A percentile compares a stretch with the other conserved stretches of the same genome.
phyloP scores from a whole-genome alignment of 768 basidiomycete species.

The Termitomyces sp. region DNA sequence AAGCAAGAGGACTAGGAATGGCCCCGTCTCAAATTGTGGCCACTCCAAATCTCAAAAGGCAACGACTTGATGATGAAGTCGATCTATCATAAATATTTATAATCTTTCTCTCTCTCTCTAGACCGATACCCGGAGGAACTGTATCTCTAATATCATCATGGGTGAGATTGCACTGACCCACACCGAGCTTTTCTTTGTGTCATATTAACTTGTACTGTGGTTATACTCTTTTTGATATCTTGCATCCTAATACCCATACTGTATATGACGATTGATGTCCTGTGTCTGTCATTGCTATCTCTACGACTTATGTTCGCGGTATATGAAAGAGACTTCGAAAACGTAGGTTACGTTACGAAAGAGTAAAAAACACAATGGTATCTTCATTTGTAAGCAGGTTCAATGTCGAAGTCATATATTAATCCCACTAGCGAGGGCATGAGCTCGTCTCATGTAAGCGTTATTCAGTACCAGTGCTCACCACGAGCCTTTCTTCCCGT shows the following conservation, averaged over 20 bases:
- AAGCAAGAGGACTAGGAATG: constrained; percentile 69
- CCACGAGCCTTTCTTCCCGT: constrained; percentile 26
- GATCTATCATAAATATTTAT: constrained; percentile 18
- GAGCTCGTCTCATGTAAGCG: constrained; percentile 8
- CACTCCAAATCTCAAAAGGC: constrained; percentile 14
- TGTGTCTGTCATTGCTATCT: background rate
- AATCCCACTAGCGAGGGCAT: constrained; percentile 17
- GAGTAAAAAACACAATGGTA: background rate
- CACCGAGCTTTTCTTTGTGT: constrained; percentile 9
- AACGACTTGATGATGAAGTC: constrained; percentile 40
- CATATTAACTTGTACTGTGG: constrained; percentile 16
- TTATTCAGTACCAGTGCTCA: constrained; percentile 13
- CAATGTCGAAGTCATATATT: background rate
- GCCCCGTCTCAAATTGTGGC: constrained; percentile 2
- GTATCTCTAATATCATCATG: constrained; percentile 18
- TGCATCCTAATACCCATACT: constrained; percentile 14
- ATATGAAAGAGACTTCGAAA: background rate
- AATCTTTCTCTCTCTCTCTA: constrained; percentile 5
- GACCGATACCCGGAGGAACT: constrained; percentile 16
- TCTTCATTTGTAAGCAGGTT: background rate
- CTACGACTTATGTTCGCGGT: background rate
- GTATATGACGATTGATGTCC: constrained; percentile 10
- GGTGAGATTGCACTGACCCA: constrained; percentile 13
- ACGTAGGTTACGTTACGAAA: background rate
- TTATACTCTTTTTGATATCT: constrained; percentile 16